phyloP scores from a whole-genome alignment of 164 flowering plant genomes.

The Magnolia sinica region DNA sequence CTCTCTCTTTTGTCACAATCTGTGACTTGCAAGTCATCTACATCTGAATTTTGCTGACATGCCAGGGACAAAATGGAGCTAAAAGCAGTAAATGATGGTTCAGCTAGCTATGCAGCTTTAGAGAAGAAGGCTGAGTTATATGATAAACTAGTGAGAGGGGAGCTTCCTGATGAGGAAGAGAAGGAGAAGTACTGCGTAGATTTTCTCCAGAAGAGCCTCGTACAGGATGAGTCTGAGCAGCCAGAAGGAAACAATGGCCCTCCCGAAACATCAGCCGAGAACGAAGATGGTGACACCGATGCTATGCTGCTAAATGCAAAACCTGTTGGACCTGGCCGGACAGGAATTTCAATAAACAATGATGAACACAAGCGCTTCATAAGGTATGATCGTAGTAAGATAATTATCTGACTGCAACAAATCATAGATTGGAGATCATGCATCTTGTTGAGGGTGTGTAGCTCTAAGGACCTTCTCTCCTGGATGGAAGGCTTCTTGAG shows the following conservation, averaged over 20 bases:
- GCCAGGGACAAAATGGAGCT: slow-evolving; percentile 93
- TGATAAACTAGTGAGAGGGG: slow-evolving; percentile 77
- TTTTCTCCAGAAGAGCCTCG: slow-evolving; percentile 67
- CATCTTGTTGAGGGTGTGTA: background rate
- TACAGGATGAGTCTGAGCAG: slow-evolving; percentile 39
- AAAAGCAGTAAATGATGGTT: slow-evolving; percentile 81
- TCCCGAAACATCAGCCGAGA: slow-evolving; percentile 20
- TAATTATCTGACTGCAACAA: background rate
- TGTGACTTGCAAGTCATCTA: background rate
- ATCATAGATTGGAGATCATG: background rate
- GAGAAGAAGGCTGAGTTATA: slow-evolving; percentile 92
- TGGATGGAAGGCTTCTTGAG: background rate
- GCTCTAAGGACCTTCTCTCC: background rate
- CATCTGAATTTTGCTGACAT: background rate
- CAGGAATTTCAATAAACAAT: slow-evolving; percentile 45
- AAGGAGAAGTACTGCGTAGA: slow-evolving; percentile 94
- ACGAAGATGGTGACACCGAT: slow-evolving; percentile 35
- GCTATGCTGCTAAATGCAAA: slow-evolving; percentile 27
- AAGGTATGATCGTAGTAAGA: slow-evolving; percentile 41
- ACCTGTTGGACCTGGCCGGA: slow-evolving; percentile 58
- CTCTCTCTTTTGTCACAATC: too few relatives aligned
- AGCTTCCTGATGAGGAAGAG: slow-evolving; percentile 91
- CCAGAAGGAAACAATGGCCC: slow-evolving; percentile 17
- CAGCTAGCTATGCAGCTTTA: slow-evolving; percentile 80
- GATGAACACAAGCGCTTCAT: slow-evolving; percentile 81